These are phyloP conservation scores for Taxillus chinensis DNA, from an alignment of 164 flowering plant species.

Conservation along the genomic window DNA sequence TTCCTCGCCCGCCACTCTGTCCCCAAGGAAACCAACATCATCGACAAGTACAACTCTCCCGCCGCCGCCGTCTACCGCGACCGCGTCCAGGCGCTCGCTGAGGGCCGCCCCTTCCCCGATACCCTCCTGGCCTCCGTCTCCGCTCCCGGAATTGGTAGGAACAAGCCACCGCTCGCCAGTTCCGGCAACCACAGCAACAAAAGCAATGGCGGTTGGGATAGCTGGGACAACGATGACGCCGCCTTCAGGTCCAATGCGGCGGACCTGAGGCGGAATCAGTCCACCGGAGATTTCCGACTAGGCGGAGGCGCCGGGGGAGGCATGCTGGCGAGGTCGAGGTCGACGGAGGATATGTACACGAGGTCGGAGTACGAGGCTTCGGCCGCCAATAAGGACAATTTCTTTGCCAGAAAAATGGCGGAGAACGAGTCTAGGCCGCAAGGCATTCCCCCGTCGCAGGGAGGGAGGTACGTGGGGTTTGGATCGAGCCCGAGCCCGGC, in stretches of 20 bases:
- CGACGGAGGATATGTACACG: slow-evolving; percentile 68
- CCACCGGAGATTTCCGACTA: slow-evolving; percentile 53
- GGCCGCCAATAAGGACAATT: slow-evolving; percentile 74
- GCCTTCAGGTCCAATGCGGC: slow-evolving; percentile 20
- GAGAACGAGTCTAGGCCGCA: slow-evolving; percentile 84
- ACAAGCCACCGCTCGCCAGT: slow-evolving; percentile 36
- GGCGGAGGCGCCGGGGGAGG: slow-evolving; percentile 28
- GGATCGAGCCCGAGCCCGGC: slow-evolving; percentile 58
- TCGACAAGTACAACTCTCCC: slow-evolving; percentile 67
- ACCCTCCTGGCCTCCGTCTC: slow-evolving; percentile 62
- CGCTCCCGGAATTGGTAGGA: slow-evolving; percentile 18
- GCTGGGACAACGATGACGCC: slow-evolving; percentile 62
- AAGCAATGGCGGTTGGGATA: slow-evolving; percentile 64
- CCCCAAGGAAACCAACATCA: slow-evolving; percentile 73
- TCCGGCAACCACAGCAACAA: slow-evolving; percentile 9
- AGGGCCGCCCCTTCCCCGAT: slow-evolving; percentile 69
- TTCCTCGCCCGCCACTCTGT: slow-evolving; percentile 61
- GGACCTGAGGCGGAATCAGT: slow-evolving; percentile 68
- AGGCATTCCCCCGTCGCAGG: slow-evolving; percentile 86
- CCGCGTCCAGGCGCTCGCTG: slow-evolving; percentile 64
- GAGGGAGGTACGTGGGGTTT: slow-evolving; percentile 95
- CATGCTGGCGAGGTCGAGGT: slow-evolving; percentile 48
- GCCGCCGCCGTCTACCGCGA: slow-evolving; percentile 75
- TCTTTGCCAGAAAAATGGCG: slow-evolving; percentile 59
- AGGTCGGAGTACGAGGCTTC: slow-evolving; percentile 70